A percentile compares a stretch with the other conserved stretches of the same genome.
Conservation (phyloP, 1,284 basidiomycete genomes). For the Marasmius tenuissimus region DNA sequence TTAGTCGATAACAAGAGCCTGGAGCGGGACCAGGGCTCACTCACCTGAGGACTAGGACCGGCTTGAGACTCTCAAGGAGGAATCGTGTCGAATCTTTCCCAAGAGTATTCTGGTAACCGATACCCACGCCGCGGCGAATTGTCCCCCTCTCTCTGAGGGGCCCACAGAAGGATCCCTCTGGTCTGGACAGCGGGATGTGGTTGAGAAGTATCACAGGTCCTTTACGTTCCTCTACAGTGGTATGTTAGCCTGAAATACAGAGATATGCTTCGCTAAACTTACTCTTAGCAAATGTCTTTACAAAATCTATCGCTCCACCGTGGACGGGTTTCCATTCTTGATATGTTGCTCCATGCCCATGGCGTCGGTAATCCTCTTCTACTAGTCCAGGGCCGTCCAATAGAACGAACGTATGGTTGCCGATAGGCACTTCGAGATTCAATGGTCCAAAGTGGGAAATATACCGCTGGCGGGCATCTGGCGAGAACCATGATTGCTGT, state of each 20-base stretch:
- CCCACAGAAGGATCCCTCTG: slow-evolving; percentile 72
- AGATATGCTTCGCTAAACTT: slow-evolving; percentile 18
- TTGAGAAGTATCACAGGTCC: slow-evolving; percentile 25
- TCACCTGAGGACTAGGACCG: slow-evolving; percentile 72
- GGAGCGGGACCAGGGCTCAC: slow-evolving; percentile 17
- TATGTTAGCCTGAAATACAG: slow-evolving; percentile 16
- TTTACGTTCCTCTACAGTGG: slow-evolving; percentile 8
- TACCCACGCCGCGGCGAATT: slow-evolving; percentile 73
- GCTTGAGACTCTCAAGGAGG: slow-evolving; percentile 65
- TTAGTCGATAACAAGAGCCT: not conserved
- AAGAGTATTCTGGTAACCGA: slow-evolving; percentile 82
- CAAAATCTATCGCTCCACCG: slow-evolving; percentile 70
- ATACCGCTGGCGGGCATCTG: slow-evolving; percentile 63
- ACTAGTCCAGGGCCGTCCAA: slow-evolving; percentile 78
- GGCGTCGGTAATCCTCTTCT: slow-evolving; percentile 75
- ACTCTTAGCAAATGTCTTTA: slow-evolving; percentile 56
- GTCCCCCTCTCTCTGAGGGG: slow-evolving; percentile 70
- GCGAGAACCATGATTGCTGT: slow-evolving; percentile 54
- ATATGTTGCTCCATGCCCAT: slow-evolving; percentile 41
- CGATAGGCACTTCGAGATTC: slow-evolving; percentile 53
- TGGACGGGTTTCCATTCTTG: slow-evolving; percentile 57
- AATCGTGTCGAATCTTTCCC: slow-evolving; percentile 73
- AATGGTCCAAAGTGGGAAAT: slow-evolving; percentile 63
- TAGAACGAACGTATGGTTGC: slow-evolving; percentile 73
- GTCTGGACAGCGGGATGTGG: slow-evolving; percentile 57